Conservation (phyloP, 73 alveolate genomes). For the Blepharisma stoltei region DNA sequence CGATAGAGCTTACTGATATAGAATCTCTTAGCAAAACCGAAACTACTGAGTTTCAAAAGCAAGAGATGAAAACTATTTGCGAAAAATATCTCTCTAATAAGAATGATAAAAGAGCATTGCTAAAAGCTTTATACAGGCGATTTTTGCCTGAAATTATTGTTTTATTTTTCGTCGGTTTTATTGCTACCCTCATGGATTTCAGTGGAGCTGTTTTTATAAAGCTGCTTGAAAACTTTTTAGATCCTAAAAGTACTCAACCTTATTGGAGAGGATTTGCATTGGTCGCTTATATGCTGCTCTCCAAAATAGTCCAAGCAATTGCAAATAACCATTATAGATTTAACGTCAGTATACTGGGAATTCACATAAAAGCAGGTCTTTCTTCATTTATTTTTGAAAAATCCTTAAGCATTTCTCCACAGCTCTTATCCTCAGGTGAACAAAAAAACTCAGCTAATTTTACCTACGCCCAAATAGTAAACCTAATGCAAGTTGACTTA, state of each 20-base stretch:
- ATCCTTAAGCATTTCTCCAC: background rate
- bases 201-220: conserved; percentile 19
- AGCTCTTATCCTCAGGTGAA: background rate
- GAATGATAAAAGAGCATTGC: background rate
- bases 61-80: background rate
- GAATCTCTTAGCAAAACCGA: background rate
- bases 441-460: background rate
- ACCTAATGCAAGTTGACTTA: conserved; percentile 19
- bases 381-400: conserved; percentile 18
- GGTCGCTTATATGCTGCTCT: background rate
- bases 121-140: conserved; percentile 18
- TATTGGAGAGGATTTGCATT: conserved; percentile 16
- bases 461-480: conserved; percentile 14
- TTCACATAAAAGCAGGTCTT: conserved; percentile 27
- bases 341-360: background rate
- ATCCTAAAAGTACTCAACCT: background rate
- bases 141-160: background rate
- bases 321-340: conserved; percentile 22
- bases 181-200: conserved; percentile 12
- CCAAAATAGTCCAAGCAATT: conserved; percentile 4
- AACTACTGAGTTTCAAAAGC: conserved; percentile 8
- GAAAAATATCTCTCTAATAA: background rate
- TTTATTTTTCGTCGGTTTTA: background rate
- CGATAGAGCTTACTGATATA: background rate
- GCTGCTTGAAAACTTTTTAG: background rate